Evolutionary conservation across 768 basidiomycete species (phyloP).

Genomic region (Russula griseocarnosa): DNA sequence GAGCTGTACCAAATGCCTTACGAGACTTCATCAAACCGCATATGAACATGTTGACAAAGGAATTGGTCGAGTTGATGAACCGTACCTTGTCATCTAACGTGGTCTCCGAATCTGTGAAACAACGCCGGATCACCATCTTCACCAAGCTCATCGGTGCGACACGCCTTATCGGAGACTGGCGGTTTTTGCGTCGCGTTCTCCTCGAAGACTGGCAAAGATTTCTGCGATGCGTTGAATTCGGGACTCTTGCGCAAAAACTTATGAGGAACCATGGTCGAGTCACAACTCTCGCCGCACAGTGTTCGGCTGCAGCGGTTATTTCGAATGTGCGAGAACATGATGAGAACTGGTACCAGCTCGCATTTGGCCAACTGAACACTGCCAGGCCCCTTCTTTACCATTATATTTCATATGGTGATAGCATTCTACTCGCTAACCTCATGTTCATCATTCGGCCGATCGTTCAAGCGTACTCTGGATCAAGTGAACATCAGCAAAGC

Average conservation of each 20-base stretch:
- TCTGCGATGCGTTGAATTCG: not conserved
- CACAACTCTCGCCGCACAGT: not conserved
- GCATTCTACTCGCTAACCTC: not conserved
- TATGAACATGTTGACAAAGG: rapidly evolving
- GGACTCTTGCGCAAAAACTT: not conserved
- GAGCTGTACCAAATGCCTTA: not conserved
- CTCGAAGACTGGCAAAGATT: not conserved
- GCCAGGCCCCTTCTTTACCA: not conserved
- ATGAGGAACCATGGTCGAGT: not conserved
- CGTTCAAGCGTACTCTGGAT: not conserved
- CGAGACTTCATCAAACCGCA: not conserved
- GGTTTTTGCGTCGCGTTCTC: not conserved
- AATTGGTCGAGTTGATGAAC: constrained; percentile 1
- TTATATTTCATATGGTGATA: not conserved
- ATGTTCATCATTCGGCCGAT: not conserved
- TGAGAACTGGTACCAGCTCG: not conserved
- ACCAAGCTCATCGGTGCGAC: not conserved
- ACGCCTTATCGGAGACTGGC: not conserved
- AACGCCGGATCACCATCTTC: constrained; percentile 6
- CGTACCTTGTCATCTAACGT: constrained; percentile 11
- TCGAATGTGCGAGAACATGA: not conserved
- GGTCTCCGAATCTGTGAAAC: not conserved
- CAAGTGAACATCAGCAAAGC: not conserved
- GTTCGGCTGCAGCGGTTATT: not conserved
- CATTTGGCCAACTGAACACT: not conserved